Evolutionary conservation across 2,329 filamentous ascomycete genomes (phyloP).

Genomic region (Diaporthe sp.): DNA sequence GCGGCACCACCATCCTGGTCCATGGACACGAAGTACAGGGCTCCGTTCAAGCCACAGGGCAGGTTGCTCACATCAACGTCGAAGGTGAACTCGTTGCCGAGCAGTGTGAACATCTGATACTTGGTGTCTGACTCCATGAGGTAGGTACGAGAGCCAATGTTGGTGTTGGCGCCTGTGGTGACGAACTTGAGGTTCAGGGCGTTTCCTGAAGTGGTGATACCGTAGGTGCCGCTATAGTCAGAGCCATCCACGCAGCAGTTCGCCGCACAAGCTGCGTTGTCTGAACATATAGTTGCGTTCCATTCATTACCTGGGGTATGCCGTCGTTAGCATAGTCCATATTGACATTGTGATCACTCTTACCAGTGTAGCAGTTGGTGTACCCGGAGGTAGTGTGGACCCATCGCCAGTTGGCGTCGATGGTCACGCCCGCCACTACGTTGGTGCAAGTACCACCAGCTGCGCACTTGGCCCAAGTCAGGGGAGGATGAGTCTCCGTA

Average conservation of each 20-base stretch:
- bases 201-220: conserved; percentile 63
- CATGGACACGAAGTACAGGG: conserved; percentile 61
- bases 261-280: conserved; percentile 62
- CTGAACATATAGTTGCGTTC: conserved; percentile 62
- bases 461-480: conserved; percentile 67
- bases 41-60: conserved; percentile 76
- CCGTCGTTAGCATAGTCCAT: neutral
- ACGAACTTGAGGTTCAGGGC: conserved; percentile 63
- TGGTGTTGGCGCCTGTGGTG: conserved; percentile 56
- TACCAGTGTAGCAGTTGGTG: conserved; percentile 56
- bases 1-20: conserved; percentile 52
- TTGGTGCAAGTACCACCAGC: conserved; percentile 61
- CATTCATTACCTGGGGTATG: conserved; percentile 56
- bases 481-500: conserved; percentile 64
- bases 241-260: conserved; percentile 70
- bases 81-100: conserved; percentile 78
- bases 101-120: conserved; percentile 75
- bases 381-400: conserved; percentile 61
- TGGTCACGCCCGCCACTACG: conserved; percentile 59
- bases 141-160: conserved; percentile 71
- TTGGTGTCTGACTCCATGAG: conserved; percentile 72
- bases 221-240: conserved; percentile 66
- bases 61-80: conserved; percentile 78
- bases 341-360: neutral
- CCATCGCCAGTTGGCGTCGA: conserved; percentile 73